These are phyloP conservation scores for Fusarium acutatum DNA, from an alignment of 2,329 filamentous ascomycete species.

Conservation along the genomic window DNA sequence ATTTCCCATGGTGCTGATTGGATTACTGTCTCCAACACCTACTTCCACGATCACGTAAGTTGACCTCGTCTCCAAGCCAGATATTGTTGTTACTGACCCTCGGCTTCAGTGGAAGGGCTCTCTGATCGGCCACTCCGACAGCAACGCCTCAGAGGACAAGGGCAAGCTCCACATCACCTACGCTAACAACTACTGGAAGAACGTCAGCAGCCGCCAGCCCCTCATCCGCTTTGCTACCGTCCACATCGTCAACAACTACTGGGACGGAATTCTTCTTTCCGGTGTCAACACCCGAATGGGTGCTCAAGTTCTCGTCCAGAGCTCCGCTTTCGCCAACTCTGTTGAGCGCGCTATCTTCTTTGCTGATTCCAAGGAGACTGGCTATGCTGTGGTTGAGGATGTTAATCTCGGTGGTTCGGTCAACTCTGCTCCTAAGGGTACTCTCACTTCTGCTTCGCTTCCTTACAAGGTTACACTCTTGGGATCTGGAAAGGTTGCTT, in stretches of 20 bases:
- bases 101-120: conserved; percentile 70
- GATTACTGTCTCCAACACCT: conserved; percentile 56
- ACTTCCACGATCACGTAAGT: conserved; percentile 46
- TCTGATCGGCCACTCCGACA: conserved; percentile 67
- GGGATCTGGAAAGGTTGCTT: conserved; percentile 56
- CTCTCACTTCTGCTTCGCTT: conserved; percentile 62
- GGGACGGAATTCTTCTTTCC: conserved; percentile 51
- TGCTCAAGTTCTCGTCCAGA: conserved; percentile 66
- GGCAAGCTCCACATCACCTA: conserved; percentile 72
- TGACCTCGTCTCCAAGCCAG: too few species aligned
- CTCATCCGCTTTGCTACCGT: conserved; percentile 73
- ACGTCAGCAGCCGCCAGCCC: conserved; percentile 70
- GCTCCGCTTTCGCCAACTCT: conserved; percentile 57
- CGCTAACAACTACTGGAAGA: conserved; percentile 71
- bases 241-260: conserved; percentile 66
- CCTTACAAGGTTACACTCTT: conserved; percentile 56
- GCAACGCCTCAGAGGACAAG: conserved; percentile 63
- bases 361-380: conserved; percentile 51
- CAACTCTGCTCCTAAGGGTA: conserved; percentile 56
- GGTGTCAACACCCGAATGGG: conserved; percentile 65
- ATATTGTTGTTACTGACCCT: too few species aligned
- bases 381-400: conserved; percentile 54
- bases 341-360: conserved; percentile 49
- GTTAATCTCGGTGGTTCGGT: conserved; percentile 51
- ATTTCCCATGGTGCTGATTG: conserved; percentile 70